phyloP scores from a whole-genome alignment of 1,284 basidiomycete genomes.

The Pholiota adiposa region DNA sequence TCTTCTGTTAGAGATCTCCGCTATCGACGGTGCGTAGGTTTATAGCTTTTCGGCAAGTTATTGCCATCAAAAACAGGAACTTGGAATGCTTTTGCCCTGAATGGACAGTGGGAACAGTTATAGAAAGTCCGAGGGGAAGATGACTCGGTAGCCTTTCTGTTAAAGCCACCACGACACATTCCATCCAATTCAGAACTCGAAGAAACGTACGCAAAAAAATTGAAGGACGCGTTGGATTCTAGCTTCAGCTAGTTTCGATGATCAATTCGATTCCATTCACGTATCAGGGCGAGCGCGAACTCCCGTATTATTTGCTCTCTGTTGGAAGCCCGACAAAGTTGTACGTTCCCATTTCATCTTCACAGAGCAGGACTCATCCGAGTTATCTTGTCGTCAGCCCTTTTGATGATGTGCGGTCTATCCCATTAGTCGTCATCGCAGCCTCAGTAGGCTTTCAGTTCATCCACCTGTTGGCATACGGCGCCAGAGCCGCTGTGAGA shows the following conservation, averaged over 20 bases:
- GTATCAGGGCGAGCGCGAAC: not conserved
- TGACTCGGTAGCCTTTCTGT: not conserved
- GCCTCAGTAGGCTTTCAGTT: too few species aligned
- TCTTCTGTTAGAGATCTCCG: not conserved
- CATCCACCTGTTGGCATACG: too few species aligned
- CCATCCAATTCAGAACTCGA: not conserved
- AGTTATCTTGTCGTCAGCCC: too few species aligned
- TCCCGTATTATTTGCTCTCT: not conserved
- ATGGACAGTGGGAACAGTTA: not conserved
- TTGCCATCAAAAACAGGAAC: too few species aligned
- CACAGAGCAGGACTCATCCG: too few species aligned
- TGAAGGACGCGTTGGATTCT: not conserved
- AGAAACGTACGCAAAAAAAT: not conserved
- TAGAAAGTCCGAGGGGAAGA: not conserved
- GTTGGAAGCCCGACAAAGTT: not conserved
- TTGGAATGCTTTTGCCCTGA: not conserved
- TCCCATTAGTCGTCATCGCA: too few species aligned
- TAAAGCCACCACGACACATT: not conserved
- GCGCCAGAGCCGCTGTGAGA: too few species aligned
- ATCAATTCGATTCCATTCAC: not conserved
- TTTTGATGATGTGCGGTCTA: too few species aligned
- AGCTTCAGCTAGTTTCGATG: slow-evolving; percentile 1
- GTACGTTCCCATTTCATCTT: not conserved
- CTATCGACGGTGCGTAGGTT: not conserved
- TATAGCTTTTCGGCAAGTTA: not conserved